Percentiles rank a stretch among this genome's conserved stretches.
phyloP scores from a whole-genome alignment of 2,329 filamentous ascomycete species.

The Neospermospora avenae region DNA sequence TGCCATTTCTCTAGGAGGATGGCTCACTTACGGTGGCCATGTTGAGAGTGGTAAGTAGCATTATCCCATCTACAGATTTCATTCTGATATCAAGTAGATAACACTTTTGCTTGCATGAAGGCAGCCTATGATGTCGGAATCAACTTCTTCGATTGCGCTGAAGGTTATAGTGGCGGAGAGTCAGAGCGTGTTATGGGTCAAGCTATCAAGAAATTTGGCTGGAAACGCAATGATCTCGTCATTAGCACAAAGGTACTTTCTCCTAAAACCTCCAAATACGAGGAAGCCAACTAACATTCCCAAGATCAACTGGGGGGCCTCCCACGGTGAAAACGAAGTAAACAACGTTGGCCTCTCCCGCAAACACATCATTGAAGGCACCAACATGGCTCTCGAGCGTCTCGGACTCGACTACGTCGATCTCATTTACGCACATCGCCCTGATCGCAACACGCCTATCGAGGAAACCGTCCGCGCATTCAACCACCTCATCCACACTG shows the following conservation, averaged over 20 bases:
- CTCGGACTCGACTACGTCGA: constrained; percentile 57
- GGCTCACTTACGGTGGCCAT: constrained; percentile 73
- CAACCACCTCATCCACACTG: constrained; percentile 65
- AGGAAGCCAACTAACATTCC: constrained; percentile 3
- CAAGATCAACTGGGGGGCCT: constrained; percentile 62
- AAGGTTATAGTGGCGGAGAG: constrained; percentile 50
- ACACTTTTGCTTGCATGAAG: constrained; percentile 59
- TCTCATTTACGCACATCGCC: constrained; percentile 59
- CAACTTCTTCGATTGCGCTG: constrained; percentile 57
- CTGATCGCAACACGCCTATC: constrained; percentile 56
- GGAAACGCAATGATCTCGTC: constrained; percentile 55
- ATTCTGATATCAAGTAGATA: constrained; percentile 41
- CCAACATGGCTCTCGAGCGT: constrained; percentile 55
- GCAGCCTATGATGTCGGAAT: constrained; percentile 55
- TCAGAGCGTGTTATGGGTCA: constrained; percentile 53
- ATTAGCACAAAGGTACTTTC: constrained; percentile 50
- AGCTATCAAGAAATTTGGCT: constrained; percentile 54
- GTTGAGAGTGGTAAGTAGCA: constrained; percentile 56
- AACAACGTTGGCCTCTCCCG: constrained; percentile 66
- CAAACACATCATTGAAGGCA: constrained; percentile 68
- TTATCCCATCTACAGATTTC: background rate
- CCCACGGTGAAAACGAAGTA: constrained; percentile 57
- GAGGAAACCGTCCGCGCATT: constrained; percentile 62
- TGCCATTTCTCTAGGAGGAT: constrained; percentile 66
- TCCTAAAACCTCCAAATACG: background rate